Conservation (phyloP, 768 basidiomycete species). For the Tricholoma sp. region DNA sequence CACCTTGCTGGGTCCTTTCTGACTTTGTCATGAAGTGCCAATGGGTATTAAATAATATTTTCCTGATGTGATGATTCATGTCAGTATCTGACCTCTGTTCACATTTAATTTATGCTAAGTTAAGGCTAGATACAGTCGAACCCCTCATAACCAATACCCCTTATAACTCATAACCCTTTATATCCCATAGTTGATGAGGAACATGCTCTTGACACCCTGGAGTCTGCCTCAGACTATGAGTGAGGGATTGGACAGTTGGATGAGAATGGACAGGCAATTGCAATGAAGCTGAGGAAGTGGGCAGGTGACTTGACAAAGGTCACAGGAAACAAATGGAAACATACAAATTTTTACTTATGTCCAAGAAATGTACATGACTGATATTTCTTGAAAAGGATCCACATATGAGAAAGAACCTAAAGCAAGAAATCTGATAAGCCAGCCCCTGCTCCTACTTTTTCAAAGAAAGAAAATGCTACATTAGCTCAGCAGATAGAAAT, state of each 20-base stretch:
- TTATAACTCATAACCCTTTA: too few species aligned
- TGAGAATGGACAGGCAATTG: conserved; percentile 35
- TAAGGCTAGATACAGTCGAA: too few species aligned
- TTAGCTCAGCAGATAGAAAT: not conserved
- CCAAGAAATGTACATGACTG: not conserved
- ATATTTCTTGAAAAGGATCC: too few species aligned
- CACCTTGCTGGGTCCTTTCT: too few species aligned
- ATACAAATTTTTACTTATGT: not conserved
- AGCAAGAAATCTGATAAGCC: not conserved
- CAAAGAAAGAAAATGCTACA: conserved; percentile 3
- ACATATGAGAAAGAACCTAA: not conserved
- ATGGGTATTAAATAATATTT: too few species aligned
- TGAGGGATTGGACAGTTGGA: conserved; percentile 68
- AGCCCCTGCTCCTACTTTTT: not conserved
- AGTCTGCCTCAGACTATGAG: conserved; percentile 48
- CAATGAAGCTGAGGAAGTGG: conserved; percentile 8
- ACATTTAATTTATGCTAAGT: too few species aligned
- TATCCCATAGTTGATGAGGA: conserved; percentile 14
- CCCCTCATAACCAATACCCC: too few species aligned
- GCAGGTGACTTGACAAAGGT: conserved; percentile 7
- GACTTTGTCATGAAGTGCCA: too few species aligned
- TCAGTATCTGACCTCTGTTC: too few species aligned
- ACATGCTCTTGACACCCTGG: conserved; percentile 8
- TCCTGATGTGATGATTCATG: too few species aligned
- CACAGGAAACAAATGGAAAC: not conserved